A percentile compares a stretch with the other conserved stretches of the same genome.
Evolutionary conservation across 2,329 filamentous ascomycete species (phyloP).

Genomic region (Rhinocladiella similis): DNA sequence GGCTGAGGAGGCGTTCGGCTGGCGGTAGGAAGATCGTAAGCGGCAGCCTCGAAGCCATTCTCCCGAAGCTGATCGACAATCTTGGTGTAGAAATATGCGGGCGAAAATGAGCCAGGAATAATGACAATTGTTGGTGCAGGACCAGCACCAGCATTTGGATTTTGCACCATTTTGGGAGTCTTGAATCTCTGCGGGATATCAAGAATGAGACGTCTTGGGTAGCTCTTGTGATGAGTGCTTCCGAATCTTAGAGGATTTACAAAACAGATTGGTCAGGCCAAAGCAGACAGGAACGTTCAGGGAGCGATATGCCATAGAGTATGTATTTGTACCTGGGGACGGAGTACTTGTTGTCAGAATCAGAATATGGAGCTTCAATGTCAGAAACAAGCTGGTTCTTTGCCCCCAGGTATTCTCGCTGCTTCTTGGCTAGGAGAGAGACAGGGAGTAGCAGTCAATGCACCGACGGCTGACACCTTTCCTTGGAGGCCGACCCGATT

Average conservation of each 20-base stretch:
- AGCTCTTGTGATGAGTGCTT: too few relatives aligned
- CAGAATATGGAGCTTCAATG: neutral
- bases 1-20: slow-evolving; percentile 23
- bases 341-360: neutral
- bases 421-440: too few relatives aligned
- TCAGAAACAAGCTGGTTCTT: neutral
- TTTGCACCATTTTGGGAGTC: neutral
- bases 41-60: slow-evolving; percentile 34
- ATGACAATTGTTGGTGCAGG: slow-evolving; percentile 38
- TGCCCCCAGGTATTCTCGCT: too few relatives aligned
- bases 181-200: too few relatives aligned
- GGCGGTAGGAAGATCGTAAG: slow-evolving; percentile 33
- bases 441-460: too few relatives aligned
- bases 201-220: too few relatives aligned
- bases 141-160: neutral
- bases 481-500: too few relatives aligned
- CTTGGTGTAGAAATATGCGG: slow-evolving; percentile 9
- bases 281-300: too few relatives aligned
- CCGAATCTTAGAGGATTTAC: too few relatives aligned
- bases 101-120: slow-evolving; percentile 36
- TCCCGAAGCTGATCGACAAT: slow-evolving; percentile 33
- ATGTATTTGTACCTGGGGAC: neutral
- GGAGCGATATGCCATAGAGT: too few relatives aligned
- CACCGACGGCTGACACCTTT: too few relatives aligned
- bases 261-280: too few relatives aligned